phyloP scores from a whole-genome alignment of 345 rosid species.

The Capsella bursapastoris region DNA sequence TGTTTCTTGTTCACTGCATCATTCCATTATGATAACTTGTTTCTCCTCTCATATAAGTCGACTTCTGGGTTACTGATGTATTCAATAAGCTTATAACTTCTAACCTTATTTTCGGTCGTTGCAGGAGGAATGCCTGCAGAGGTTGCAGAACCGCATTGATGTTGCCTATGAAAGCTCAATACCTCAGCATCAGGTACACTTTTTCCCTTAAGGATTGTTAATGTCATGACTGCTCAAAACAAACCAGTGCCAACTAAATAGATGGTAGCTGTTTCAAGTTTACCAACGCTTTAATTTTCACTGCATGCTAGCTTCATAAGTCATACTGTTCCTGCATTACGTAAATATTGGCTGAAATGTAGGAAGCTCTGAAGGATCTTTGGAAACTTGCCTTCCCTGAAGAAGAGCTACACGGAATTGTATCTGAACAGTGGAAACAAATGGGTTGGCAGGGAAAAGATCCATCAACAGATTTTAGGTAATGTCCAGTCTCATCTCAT shows the following conservation, averaged over 20 bases:
- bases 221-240: conserved; percentile 5
- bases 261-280: conserved; percentile 1
- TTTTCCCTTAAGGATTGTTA: neutral
- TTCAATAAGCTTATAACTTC: neutral
- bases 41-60: conserved; percentile 5
- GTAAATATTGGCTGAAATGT: conserved; percentile 21
- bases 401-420: conserved; percentile 78
- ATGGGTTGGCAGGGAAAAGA: conserved; percentile 99
- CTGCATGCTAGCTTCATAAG: conserved; percentile 16
- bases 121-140: conserved; percentile 92
- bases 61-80: neutral
- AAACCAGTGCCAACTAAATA: neutral
- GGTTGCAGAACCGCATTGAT: conserved; percentile 86
- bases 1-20: neutral
- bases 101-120: neutral
- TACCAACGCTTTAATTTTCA: conserved; percentile 1
- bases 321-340: neutral
- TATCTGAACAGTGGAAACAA: conserved; percentile 99
- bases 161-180: conserved; percentile 86
- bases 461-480: conserved; percentile 99
- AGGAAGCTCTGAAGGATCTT: conserved; percentile 88
- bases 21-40: neutral
- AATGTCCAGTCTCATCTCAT: conserved; percentile 8
- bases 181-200: conserved; percentile 73
- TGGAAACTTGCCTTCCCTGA: conserved; percentile 95